Evolutionary conservation across 2,329 filamentous ascomycete species (phyloP).

Genomic region (Aspergillus sp.): DNA sequence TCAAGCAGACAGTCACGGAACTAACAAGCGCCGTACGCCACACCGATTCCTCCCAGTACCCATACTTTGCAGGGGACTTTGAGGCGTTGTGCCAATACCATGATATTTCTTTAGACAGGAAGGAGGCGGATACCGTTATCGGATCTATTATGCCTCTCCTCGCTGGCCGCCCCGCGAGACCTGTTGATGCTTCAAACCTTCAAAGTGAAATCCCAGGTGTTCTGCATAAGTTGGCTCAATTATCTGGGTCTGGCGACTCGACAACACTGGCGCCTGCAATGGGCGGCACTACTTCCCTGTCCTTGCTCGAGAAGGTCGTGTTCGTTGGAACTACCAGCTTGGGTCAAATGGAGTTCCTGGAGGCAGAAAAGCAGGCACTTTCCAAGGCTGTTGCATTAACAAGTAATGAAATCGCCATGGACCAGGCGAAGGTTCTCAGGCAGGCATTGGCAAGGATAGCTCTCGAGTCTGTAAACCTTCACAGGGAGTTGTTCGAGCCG

Average conservation of each 20-base stretch:
- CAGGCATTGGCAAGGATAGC: constrained; percentile 37
- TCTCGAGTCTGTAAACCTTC: constrained; percentile 27
- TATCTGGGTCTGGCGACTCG: constrained; percentile 25
- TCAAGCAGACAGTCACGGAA: constrained; percentile 33
- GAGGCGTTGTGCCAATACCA: constrained; percentile 43
- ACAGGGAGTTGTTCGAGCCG: constrained; percentile 28
- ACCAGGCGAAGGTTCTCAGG: constrained; percentile 47
- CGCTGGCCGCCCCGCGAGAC: constrained; percentile 30
- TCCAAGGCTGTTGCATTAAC: constrained; percentile 50
- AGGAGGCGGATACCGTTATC: not conserved
- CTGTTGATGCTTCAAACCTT: constrained; percentile 26
- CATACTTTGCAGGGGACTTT: constrained; percentile 43
- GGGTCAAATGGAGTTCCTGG: constrained; percentile 56
- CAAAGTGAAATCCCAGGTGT: constrained; percentile 28
- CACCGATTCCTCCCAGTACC: constrained; percentile 22
- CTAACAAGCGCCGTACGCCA: constrained; percentile 26
- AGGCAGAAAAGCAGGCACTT: constrained; percentile 58
- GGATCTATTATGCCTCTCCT: constrained; percentile 26
- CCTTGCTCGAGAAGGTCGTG: constrained; percentile 52
- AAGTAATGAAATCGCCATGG: constrained; percentile 43
- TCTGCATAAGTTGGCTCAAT: constrained; percentile 31
- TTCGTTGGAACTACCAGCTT: constrained; percentile 50
- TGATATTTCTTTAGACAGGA: constrained; percentile 22
- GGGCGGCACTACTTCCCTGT: constrained; percentile 43
- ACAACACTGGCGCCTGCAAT: constrained; percentile 38